Base-by-base conservation (phyloP, 352 stramenopile species). In the Peronosclerospora sorghi region DNA sequence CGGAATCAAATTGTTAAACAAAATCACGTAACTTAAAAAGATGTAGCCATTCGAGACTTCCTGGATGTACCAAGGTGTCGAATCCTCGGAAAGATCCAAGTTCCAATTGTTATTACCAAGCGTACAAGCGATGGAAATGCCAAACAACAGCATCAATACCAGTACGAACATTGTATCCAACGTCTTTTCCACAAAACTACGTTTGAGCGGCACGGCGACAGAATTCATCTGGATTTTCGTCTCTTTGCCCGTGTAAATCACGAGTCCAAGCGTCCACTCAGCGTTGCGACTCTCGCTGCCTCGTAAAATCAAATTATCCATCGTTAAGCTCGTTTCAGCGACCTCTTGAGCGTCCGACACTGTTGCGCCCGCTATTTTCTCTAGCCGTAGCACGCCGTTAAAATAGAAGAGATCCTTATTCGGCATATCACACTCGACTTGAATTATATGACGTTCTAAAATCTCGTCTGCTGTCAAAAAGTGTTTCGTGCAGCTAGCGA, bases 351-450 rank as follows among this genome's bases (percentile, higher is more conserved):
- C 29, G 35, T 63, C 44, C 7, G 24, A 20, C 8, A 44, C 51
- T 6, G 23, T 32, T 13, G 54, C 43, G 26, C 52, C 35, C 4
- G 19, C 18, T 8, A 45, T 34, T 3, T 59, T 59, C 34, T 60
- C 36, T 2, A 81, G 55, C 46, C 66, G 74, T 8, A 90, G 19
- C 8, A 90, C 64, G 32, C 77, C 77, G 30, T 90, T 73, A 47
- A 86, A 93, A 48, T 89, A 86, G 39, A 93, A 93, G 14, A 93
- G 39, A 54, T 93, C 79, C 45, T 87, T 87, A 56, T 86, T 89
- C 0, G 80, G 80, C 18, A 71, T 51, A 43, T 93, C 80, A 39
- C 77, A 90, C 42, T 88, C 71, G 28, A 86, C 68, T 21, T 75
- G 51, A n/a, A 90, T 48, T 13, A 65, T 64, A 50, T 86, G 54